Conservation (phyloP, 169 alveolate species). For the Plasmodium inui region DNA sequence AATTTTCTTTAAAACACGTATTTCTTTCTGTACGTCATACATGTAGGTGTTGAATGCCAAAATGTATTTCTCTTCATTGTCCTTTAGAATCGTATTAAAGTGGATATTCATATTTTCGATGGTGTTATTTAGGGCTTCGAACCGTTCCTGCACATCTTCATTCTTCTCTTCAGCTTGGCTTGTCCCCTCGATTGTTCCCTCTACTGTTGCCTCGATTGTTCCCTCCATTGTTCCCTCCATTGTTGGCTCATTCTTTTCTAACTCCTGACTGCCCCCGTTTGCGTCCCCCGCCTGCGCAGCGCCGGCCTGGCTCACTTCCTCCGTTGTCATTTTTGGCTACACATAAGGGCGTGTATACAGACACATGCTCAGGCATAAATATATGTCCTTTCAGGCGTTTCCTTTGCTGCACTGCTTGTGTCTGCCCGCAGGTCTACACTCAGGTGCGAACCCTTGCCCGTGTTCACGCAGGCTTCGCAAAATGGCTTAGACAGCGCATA, state of each 20-base stretch:
- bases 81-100: slow-evolving; percentile 37
- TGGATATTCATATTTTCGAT: slow-evolving; percentile 60
- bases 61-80: slow-evolving; percentile 71
- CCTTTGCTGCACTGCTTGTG: not conserved
- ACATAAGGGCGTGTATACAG: not conserved
- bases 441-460: not conserved
- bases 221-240: not conserved
- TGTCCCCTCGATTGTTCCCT: not conserved
- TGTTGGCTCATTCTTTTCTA: slow-evolving; percentile 1
- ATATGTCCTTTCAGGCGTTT: not conserved
- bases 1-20: slow-evolving; percentile 33
- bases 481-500: not conserved
- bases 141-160: slow-evolving; percentile 42
- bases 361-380: not conserved
- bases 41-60: slow-evolving; percentile 68
- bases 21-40: slow-evolving; percentile 75
- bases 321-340: slow-evolving; percentile 14
- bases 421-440: not conserved
- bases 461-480: not conserved
- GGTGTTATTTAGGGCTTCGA: slow-evolving; percentile 49
- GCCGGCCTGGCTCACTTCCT: not conserved
- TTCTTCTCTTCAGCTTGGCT: not conserved
- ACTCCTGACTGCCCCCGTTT: not conserved
- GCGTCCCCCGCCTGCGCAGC: not conserved
- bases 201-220: too few relatives aligned